phyloP scores from a whole-genome alignment of 2,329 filamentous ascomycete species.

The Pyrenophora tritici-repentis region DNA sequence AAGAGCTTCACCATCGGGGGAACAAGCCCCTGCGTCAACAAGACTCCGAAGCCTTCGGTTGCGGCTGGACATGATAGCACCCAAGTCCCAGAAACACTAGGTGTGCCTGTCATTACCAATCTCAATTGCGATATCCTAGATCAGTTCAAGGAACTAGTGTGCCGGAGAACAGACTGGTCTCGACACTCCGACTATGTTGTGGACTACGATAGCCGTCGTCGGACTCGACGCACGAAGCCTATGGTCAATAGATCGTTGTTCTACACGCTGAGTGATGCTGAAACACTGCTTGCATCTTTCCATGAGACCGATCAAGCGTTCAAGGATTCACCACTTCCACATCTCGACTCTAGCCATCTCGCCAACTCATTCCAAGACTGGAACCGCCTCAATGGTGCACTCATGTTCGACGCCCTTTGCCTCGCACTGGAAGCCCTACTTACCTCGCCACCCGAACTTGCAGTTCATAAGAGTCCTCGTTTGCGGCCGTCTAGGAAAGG shows the following conservation, averaged over 20 bases:
- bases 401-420: conserved; percentile 47
- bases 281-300: conserved; percentile 44
- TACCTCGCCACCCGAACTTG: conserved; percentile 41
- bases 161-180: conserved; percentile 16
- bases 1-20: conserved; percentile 27
- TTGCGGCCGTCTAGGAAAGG: conserved; percentile 25
- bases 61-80: too few species aligned
- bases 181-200: conserved; percentile 23
- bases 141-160: conserved; percentile 33
- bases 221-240: conserved; percentile 20
- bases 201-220: conserved; percentile 23
- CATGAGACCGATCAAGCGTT: conserved; percentile 31
- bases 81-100: neutral
- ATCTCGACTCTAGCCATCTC: conserved; percentile 40
- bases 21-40: neutral
- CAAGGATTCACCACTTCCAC: conserved; percentile 39
- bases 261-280: conserved; percentile 38
- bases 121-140: conserved; percentile 38
- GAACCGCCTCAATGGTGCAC: conserved; percentile 39
- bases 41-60: neutral
- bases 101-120: conserved; percentile 27
- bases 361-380: conserved; percentile 41
- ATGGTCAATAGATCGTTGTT: conserved; percentile 44
- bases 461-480: conserved; percentile 30
- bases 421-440: conserved; percentile 40